Percentiles rank a stretch among this genome's conserved stretches.
Evolutionary conservation across 2,329 filamentous ascomycete genomes (phyloP).

Genomic region (Alternaria sp.): DNA sequence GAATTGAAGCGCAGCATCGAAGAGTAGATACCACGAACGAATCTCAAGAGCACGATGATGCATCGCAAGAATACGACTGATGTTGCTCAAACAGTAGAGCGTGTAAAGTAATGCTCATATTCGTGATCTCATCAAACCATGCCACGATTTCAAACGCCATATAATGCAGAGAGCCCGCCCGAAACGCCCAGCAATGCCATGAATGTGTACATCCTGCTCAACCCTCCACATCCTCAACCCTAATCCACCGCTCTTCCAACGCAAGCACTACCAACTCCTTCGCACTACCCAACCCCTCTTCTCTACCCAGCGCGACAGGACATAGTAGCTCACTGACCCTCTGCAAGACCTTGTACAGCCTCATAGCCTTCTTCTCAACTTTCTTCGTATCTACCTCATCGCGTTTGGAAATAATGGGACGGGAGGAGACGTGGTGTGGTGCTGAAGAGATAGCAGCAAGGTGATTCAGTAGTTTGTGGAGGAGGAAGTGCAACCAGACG

Average conservation of each 20-base stretch:
- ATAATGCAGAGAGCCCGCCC: not conserved
- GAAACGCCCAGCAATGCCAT: not conserved
- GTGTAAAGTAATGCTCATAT: not conserved
- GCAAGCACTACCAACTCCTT: conserved; percentile 48
- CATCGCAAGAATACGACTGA: not conserved
- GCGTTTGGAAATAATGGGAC: not conserved
- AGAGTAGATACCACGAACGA: not conserved
- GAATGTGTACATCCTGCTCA: not conserved
- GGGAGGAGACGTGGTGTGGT: conserved; percentile 9
- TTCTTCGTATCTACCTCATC: conserved; percentile 20
- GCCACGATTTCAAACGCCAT: not conserved
- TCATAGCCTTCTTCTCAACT: conserved; percentile 47
- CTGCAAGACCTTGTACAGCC: conserved; percentile 50
- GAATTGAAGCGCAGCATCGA: not conserved
- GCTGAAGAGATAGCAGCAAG: conserved; percentile 29
- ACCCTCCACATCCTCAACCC: conserved; percentile 43
- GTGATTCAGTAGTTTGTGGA: conserved; percentile 62
- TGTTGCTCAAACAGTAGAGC: not conserved
- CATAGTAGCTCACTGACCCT: conserved; percentile 51
- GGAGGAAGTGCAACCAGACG: conserved; percentile 69
- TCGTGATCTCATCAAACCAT: not conserved
- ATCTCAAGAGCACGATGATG: not conserved
- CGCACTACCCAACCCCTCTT: conserved; percentile 36
- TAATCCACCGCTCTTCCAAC: conserved; percentile 47
- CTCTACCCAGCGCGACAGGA: conserved; percentile 44